Evolutionary conservation across 2,329 filamentous ascomycete species (phyloP).

Genomic region (Teratosphaeria nubilosa): DNA sequence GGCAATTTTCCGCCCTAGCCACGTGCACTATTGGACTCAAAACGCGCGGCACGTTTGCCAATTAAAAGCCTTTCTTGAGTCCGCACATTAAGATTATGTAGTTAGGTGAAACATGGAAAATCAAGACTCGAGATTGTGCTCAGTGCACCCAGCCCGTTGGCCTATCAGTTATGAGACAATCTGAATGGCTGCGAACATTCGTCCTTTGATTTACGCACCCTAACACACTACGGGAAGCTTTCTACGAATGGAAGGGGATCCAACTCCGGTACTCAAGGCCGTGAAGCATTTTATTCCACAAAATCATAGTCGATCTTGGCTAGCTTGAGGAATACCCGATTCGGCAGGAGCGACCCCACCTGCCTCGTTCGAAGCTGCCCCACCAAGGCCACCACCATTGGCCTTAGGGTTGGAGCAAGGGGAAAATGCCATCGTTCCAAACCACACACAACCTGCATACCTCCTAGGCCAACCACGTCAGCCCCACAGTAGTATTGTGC

Average conservation of each 20-base stretch:
- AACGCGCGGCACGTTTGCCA: not conserved
- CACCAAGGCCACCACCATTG: no score
- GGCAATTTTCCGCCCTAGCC: not conserved
- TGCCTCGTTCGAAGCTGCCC: not conserved
- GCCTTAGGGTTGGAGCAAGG: not conserved
- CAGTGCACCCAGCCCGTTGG: no score
- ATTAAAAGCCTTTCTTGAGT: not conserved
- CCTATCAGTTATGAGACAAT: no score
- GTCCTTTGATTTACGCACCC: no score
- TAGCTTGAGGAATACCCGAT: not conserved
- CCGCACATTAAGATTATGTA: not conserved
- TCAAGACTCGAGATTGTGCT: no score
- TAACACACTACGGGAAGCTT: no score
- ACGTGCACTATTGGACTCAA: not conserved
- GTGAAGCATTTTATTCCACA: not conserved
- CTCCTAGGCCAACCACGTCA: not conserved
- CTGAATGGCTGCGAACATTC: no score
- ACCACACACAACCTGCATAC: not conserved
- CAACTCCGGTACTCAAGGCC: not conserved
- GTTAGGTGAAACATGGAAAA: no score
- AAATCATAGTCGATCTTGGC: not conserved
- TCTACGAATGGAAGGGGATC: no score
- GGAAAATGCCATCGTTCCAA: not conserved
- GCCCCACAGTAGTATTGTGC: not conserved
- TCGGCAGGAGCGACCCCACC: not conserved